Evolutionary conservation across 139 green algal species (phyloP).

Genomic region (Tetraselmis chui): DNA sequence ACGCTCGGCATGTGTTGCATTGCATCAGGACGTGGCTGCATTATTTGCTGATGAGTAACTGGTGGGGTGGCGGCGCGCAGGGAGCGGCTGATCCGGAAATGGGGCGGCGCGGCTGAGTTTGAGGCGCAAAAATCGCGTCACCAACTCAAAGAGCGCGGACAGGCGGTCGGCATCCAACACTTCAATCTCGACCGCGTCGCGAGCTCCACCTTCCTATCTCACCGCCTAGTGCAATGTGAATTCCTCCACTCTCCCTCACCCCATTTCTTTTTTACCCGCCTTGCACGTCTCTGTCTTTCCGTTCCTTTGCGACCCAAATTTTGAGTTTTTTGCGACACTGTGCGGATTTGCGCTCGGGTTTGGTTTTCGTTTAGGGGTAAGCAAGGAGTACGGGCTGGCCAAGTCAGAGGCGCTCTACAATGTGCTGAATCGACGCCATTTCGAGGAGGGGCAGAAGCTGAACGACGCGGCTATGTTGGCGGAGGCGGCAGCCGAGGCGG

Average conservation of each 20-base stretch:
- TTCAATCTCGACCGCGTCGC: conserved; percentile 12
- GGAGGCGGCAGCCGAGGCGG: neutral
- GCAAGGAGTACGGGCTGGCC: conserved; percentile 1
- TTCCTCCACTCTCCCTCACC: too few relatives aligned
- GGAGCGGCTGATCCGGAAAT: conserved; percentile 10
- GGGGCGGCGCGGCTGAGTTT: conserved; percentile 11
- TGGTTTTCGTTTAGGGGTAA: conserved; percentile 4
- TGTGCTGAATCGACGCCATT: conserved; percentile 11
- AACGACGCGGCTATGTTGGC: conserved; percentile 13
- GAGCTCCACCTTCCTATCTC: conserved; percentile 8
- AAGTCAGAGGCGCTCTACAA: conserved; percentile 10
- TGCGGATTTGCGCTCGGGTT: neutral
- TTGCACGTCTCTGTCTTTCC: too few relatives aligned
- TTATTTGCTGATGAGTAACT: too few relatives aligned
- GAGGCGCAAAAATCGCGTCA: conserved; percentile 19
- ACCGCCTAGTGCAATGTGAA: conserved; percentile 14
- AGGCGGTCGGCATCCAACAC: conserved; percentile 11
- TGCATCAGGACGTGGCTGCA: too few relatives aligned
- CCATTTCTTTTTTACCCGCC: too few relatives aligned
- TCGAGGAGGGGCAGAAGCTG: conserved; percentile 12
- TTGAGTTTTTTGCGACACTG: too few relatives aligned
- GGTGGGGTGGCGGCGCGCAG: too few relatives aligned
- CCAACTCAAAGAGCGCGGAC: conserved; percentile 14
- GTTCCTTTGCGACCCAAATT: too few relatives aligned
- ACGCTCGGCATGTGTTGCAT: too few relatives aligned